Evolutionary conservation across 148 eudicot genomes (phyloP), one percentile per base, ranked within the genome.

Genomic region (Arctostaphylos glauca): DNA sequence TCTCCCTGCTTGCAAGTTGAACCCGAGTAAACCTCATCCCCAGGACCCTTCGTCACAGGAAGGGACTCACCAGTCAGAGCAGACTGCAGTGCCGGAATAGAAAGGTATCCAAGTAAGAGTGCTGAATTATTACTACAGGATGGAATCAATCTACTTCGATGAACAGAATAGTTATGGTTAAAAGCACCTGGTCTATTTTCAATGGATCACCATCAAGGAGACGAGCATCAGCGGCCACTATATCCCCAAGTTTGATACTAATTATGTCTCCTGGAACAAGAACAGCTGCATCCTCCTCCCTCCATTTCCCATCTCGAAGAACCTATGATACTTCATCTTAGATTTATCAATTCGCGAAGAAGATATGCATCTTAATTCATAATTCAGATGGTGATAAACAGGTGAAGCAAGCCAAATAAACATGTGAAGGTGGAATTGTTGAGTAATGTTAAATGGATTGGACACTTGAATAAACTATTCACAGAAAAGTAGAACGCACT

Each of bases 271-370:
- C 92, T 9, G 92, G 90, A 79, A 90, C 92, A 49, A 90, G 84
- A 76, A 88, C 73, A 58, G 88, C 76, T 16, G 92, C 89, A 38
- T 90, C 92, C 80, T 81, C 84, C 82, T 88, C 92, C 44, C 72
- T 84, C 92, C 92, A 90, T 60, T 86, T 88, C 56, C 88, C 92
- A 73, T 90, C 92, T n/a, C 92, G 89, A 78, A 90, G 92, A 75
- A 88, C 92, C 92, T 88, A 47, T 3, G 0, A 47, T 46, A 55
- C n/a, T 60, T 19, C 19, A 13, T 56, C 75, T 74, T 15, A 46
- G 70, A 74, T 73, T 81, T n/a, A n/a, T 3, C 25, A 72, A 14
- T 10, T n/a, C 43, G 64, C 21, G 16, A 2, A 38, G 66, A 50
- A 70, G 12, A 70, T 25, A 67, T 18, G 38, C 8, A 60, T 9